Base-by-base conservation (phyloP, 805 yeast genomes). In the Jamesozyma piceae region DNA sequence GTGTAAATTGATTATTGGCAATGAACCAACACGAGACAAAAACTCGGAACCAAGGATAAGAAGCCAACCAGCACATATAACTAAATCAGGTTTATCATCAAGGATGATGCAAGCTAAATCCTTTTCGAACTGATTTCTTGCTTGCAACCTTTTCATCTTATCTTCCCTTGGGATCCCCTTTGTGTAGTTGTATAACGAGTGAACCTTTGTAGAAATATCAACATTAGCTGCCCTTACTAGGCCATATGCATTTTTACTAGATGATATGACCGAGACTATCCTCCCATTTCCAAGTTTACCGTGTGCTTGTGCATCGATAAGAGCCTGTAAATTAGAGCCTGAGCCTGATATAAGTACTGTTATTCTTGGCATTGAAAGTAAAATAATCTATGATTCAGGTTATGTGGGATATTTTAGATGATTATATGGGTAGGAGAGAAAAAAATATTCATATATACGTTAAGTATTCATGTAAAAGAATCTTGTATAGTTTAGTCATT, bases 51-150 rank as follows among this genome's bases (percentile, higher is more conserved):
- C 83, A 46, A 92, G 70, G 45, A 92, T 92, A 41, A 92, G 73
- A 89, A 92, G 81, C 98, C 98, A 92, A 2, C 98, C 98, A 4
- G 98, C 98, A 66, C 98, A 92, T 5, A 92, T 97, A 33, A 92
- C 79, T 49, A 92, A 70, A 51, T 84, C 85, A 4, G 97, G 97
- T 50, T 72, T 72, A 27, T 61, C 80, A 43, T 69, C 59, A 20
- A 85, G 60, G 19, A 92, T 76, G 20, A 81, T 55, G 38, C 74
- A 66, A 9, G 95, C 90, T 35, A 92, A 71, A 49, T 92, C 96
- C 35, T 63, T 58, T 62, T 92, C 90, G 71, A 86, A 92, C 44
- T 66, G 60, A 32, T 74, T 74, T 54, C 98, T 72, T 3, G 86
- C 86, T 6, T 50, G 55, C 31, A 65, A 57, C 41, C 97, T 75